Conservation (phyloP, 2,329 filamentous ascomycete species). For the Penicillium sp. region DNA sequence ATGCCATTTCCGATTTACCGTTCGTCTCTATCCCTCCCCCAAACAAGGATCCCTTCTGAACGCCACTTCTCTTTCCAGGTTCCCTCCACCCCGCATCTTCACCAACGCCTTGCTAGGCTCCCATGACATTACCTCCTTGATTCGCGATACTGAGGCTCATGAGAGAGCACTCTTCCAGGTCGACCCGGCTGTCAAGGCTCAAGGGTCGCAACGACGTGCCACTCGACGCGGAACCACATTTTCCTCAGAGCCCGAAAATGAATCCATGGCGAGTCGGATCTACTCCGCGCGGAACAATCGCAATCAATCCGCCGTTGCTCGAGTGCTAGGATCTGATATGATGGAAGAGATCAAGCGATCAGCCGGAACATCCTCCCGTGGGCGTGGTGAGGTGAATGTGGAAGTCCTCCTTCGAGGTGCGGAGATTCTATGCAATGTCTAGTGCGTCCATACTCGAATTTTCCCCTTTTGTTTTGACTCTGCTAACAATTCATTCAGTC, state of each 20-base stretch:
- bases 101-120: constrained; percentile 87
- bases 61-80: constrained; percentile 56
- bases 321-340: constrained; percentile 84
- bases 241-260: constrained; percentile 42
- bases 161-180: constrained; percentile 95
- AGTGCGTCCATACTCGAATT: constrained; percentile 56
- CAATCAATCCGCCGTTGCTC: constrained; percentile 81
- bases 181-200: constrained; percentile 65
- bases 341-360: constrained; percentile 75
- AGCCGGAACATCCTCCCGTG: constrained; percentile 58
- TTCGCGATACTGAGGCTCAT: constrained; percentile 92
- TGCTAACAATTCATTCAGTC: constrained; percentile 48
- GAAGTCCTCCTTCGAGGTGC: constrained; percentile 83
- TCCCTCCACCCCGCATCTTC: constrained; percentile 90
- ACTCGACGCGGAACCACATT: constrained; percentile 56
- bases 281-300: constrained; percentile 61
- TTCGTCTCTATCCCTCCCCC: constrained; percentile 44
- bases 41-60: background rate
- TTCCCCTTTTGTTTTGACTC: background rate
- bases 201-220: constrained; percentile 52
- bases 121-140: constrained; percentile 90
- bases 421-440: constrained; percentile 87
- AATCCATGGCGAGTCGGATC: constrained; percentile 52
- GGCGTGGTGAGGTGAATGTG: constrained; percentile 76
- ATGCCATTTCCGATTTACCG: constrained; percentile 76